phyloP scores from a whole-genome alignment of 2,329 filamentous ascomycete genomes.

The Xylaria sp. region DNA sequence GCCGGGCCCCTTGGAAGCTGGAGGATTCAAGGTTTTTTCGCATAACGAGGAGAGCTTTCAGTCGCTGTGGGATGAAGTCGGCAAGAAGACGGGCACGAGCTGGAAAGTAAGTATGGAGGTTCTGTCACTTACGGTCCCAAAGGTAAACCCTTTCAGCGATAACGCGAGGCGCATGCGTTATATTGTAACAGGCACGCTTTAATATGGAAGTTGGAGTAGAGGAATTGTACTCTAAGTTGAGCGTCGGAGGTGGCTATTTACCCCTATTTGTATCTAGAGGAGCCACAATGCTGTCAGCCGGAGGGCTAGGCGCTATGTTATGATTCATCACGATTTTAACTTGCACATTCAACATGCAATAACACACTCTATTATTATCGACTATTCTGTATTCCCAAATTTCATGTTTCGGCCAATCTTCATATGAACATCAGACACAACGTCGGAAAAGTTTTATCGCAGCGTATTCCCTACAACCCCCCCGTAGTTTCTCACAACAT shows the following conservation, averaged over 20 bases:
- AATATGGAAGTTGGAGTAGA: background rate
- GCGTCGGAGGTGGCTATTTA: background rate
- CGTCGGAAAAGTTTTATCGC: no score
- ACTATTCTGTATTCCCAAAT: no score
- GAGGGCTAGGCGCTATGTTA: no score
- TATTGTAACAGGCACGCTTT: background rate
- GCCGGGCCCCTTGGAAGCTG: background rate
- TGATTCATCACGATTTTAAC: no score
- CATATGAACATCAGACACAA: no score
- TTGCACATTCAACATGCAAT: no score
- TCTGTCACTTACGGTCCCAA: background rate
- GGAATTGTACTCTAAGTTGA: background rate
- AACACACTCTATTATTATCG: no score
- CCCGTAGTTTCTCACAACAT: no score
- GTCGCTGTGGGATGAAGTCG: conserved; percentile 23
- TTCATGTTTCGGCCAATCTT: no score
- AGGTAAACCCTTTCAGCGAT: conserved; percentile 1
- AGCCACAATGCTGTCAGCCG: no score
- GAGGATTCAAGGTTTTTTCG: conserved; percentile 2
- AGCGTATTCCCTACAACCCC: no score
- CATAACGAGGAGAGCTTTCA: conserved; percentile 18
- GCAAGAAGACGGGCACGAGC: conserved; percentile 12
- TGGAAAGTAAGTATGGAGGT: conserved; percentile 15
- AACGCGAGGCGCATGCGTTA: conserved; percentile 12
- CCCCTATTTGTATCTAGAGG: no score